Evolutionary conservation across 2,329 filamentous ascomycete genomes (phyloP), one percentile per base, ranked within the genome.

Genomic region (Apiospora pterosperma): DNA sequence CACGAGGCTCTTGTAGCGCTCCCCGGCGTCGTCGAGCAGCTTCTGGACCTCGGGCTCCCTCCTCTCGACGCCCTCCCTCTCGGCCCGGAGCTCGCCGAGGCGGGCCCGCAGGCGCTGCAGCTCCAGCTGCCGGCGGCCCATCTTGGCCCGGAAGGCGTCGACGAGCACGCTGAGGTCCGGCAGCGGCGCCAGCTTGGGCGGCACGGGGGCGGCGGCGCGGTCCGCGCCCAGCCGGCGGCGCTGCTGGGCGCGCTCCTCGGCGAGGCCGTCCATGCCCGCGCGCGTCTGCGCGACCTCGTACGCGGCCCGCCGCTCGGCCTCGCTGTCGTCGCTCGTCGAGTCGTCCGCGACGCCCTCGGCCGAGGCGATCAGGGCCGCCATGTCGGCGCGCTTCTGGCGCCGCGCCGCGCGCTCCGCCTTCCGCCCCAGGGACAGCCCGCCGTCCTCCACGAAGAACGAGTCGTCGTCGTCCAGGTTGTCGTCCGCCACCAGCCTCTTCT

Each of bases 401-500:
- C 85, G 81, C 0, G 87, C 90, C 69, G 93, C 92, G 23, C 86
- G 87, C 77, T 96, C 92, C 0, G 93, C 93, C 66, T 91, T 92
- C 67, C 85, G 88, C 38, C 93, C 92, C 0, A 97, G 82, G 1
- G 92, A 87, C 11, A 97, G 86, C 8, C 88, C 87, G 10, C 92
- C 93, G 73, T 97, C 92, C 44, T 96, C 92, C 10, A 96, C 92
- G 71, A 92, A 97, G 63, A 95, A 90, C 66, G 98, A 95, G 70
- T 97, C 98, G 0, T 93, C 94, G 78, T 98, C 96, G 41, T 92
- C 92, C 0, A 97, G 85, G 72, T 98, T 93, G 74, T 98, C 95
- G 71, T 98, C 95, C 38, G 85, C 86, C 6, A 93, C 85, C 2
- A 98, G 84, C 1, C 95, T 86, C 6, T 90, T 91, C 67, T 93